phyloP scores from a whole-genome alignment of 2,329 filamentous ascomycete genomes.

The Aspergillus ochraceus region DNA sequence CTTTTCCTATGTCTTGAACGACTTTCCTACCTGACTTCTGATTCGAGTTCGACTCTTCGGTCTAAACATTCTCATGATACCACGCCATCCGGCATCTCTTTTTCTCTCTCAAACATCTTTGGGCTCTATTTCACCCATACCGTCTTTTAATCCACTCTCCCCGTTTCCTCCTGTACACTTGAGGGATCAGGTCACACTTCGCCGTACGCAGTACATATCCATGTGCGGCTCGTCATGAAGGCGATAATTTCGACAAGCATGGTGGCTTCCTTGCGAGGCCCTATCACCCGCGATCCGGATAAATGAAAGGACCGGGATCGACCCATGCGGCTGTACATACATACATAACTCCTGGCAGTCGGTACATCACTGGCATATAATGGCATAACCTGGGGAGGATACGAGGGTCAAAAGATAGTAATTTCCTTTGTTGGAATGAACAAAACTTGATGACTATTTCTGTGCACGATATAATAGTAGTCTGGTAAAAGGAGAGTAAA shows the following conservation, averaged over 20 bases:
- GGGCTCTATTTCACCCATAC: conserved; percentile 22
- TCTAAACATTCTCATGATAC: conserved; percentile 22
- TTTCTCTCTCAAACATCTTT: conserved; percentile 26
- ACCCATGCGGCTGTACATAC: conserved; percentile 36
- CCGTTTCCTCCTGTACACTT: conserved; percentile 31
- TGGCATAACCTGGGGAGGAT: conserved; percentile 16
- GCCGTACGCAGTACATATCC: conserved; percentile 31
- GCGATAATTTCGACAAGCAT: conserved; percentile 16
- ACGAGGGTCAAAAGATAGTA: conserved; percentile 28
- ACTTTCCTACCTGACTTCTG: conserved; percentile 15
- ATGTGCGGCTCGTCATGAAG: conserved; percentile 21
- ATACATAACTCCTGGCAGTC: conserved; percentile 20
- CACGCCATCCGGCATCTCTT: conserved; percentile 23
- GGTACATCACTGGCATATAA: conserved; percentile 22
- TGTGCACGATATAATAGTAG: too few relatives aligned
- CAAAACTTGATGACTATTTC: not conserved
- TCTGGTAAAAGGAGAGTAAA: too few relatives aligned
- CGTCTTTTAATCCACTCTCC: conserved; percentile 33
- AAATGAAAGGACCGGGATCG: conserved; percentile 11
- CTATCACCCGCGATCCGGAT: conserved; percentile 6
- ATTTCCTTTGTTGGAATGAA: conserved; percentile 31
- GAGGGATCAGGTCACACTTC: conserved; percentile 20
- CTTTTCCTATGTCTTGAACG: conserved; percentile 17
- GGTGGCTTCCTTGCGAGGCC: conserved; percentile 14
- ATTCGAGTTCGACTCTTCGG: conserved; percentile 15